Evolutionary conservation across 176 grass and related monocot genomes (phyloP).

Genomic region (Cenchrus purpureus): DNA sequence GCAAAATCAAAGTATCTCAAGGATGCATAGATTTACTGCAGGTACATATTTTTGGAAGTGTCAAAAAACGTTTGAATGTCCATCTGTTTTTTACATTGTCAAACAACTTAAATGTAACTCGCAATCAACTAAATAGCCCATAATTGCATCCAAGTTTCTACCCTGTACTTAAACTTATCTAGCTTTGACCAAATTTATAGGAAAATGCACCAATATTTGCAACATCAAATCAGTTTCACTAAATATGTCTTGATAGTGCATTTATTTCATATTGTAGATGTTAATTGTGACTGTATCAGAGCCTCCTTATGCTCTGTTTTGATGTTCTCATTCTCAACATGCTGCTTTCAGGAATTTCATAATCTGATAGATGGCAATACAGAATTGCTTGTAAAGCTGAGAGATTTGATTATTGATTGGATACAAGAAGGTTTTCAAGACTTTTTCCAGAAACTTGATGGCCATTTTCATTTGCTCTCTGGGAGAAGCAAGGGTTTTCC

Average conservation of each 20-base stretch:
- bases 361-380: slow-evolving; percentile 82
- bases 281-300: neutral
- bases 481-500: slow-evolving; percentile 62
- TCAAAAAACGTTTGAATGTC: neutral
- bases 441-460: slow-evolving; percentile 90
- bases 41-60: slow-evolving; percentile 51
- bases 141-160: neutral
- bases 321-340: slow-evolving; percentile 39
- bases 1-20: slow-evolving; percentile 80
- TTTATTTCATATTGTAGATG: no score
- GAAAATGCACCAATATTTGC: neutral
- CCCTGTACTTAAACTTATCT: neutral
- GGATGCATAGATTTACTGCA: slow-evolving; percentile 91
- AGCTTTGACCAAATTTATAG: neutral
- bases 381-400: slow-evolving; percentile 83
- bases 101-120: slow-evolving; percentile 30
- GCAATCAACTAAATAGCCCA: slow-evolving; percentile 28
- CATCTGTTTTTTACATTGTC: slow-evolving; percentile 25
- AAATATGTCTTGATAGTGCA: neutral
- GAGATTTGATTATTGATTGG: slow-evolving; percentile 96
- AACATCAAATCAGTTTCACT: neutral
- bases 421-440: slow-evolving; percentile 99
- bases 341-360: slow-evolving; percentile 78
- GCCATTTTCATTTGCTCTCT: slow-evolving; percentile 87
- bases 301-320: slow-evolving; percentile 17